Base-by-base conservation (phyloP, 2,329 filamentous ascomycete genomes). In the Aspergillus uvarum region DNA sequence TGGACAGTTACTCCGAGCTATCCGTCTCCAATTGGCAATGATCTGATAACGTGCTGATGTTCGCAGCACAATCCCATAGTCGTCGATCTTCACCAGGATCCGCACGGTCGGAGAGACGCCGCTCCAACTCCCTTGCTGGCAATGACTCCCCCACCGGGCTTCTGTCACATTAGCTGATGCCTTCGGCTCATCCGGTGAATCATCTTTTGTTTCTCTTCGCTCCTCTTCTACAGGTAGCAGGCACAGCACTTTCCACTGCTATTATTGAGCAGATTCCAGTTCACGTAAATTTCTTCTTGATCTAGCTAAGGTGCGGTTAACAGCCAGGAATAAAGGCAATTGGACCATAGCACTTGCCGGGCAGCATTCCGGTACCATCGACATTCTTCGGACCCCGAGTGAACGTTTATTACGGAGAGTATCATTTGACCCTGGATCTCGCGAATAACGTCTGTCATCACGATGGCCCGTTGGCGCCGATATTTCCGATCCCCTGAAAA, bases 401-500 rank as follows among this genome's bases (percentile, higher is more conserved):
- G 47, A 44, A 26, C 38, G 22, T 22, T n/a, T 42, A 35, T 38
- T 32, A n/a, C 53, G 31, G n/a, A 55, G 26, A 24, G 7, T 44
- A 31, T 32, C 44, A n/a, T 26, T 47, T 21, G 24, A 24, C 16
- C 24, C 7, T 7, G 21, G 4, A 8, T n/a, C 2, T 22, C 26
- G 10, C 10, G 11, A 55, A 4, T 58, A 12, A 31, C 14, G 19
- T 42, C 35, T 38, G 10, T 8, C 22, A 16, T 26, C 29, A 62
- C 53, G 42, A 50, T 59, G 52, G 21, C 48, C 29, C 51, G 44
- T 21, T 61, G 61, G 61, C 49, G 22, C 24, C 26, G 50, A 21
- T 52, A 48, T 38, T 59, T 59, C 19, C 50, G 47, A 16, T 47
- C 52, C 22, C 29, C 52, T n/a, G 14, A 16, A 42, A 22, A 11